Evolutionary conservation across 2,329 filamentous ascomycete genomes (phyloP), one percentile per base, ranked within the genome.

Genomic region (Scedosporium apiospermum): DNA sequence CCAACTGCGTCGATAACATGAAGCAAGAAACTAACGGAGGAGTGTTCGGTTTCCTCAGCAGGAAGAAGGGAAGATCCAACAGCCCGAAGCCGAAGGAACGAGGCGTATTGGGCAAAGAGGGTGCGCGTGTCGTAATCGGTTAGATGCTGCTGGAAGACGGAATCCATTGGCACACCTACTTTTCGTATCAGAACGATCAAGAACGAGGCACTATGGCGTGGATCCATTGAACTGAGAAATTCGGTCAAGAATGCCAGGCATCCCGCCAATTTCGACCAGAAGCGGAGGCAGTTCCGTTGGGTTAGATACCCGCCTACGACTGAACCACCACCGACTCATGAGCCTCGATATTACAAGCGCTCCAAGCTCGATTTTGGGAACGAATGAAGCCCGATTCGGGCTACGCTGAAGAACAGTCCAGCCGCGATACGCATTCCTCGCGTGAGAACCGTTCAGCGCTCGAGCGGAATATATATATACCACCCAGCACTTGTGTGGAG

Each of bases 31-130:
- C 18, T 4, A 60, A 51, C 27, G 62, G 88, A 18, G 91, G 93
- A 61, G 93, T 97, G 82, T 88, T 98, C 67, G 90, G 91, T 1
- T 96, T 99, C 73, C 80, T 98, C 65, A 90, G 85, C 66, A 83
- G 93, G 70, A 96, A 96, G 78, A 96, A 91, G 78, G 91, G 93
- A 30, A 82, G 93, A 66, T 91, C 92, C 62, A 87, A 92, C 74
- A 97, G 92, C 72, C 95, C 95, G 1, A 97, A 96, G 77, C 93
- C 93, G 27, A 93, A 91, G 73, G 93, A 98, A 76, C 85, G 91
- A 62, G 95, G 95, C 64, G 93, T 99, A 6, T 72, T 99, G 64
- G 95, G 95, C 63, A 98, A 98, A 72, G 93, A 98, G 73, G 95
- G 95, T 16, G 93, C 95, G 10, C 83, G 95, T 72, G 88, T 91